phyloP scores from a whole-genome alignment of 805 yeast species.

The Candida incommunis region DNA sequence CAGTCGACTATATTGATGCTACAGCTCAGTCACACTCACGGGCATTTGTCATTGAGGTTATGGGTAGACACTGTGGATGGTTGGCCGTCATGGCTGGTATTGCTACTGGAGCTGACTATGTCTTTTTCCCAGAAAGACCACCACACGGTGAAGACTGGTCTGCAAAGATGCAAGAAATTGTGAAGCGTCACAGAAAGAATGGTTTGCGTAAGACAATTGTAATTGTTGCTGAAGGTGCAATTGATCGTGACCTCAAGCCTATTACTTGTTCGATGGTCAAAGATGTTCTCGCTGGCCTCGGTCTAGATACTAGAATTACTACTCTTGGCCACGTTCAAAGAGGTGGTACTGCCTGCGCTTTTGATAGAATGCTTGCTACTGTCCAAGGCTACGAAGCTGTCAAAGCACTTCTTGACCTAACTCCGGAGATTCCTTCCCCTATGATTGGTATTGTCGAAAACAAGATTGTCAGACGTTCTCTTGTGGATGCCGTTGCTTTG shows the following conservation, averaged over 20 bases:
- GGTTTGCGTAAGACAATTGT: slow-evolving; percentile 94
- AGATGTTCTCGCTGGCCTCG: slow-evolving; percentile 67
- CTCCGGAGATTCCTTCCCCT: slow-evolving; percentile 89
- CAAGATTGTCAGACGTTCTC: slow-evolving; percentile 68
- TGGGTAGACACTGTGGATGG: slow-evolving; percentile 99
- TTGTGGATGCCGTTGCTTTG: slow-evolving; percentile 77
- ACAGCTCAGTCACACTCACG: slow-evolving; percentile 95
- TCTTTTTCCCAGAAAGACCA: slow-evolving; percentile 90
- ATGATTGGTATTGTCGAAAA: slow-evolving; percentile 84
- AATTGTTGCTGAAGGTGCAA: slow-evolving; percentile 97
- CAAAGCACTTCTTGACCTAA: slow-evolving; percentile 73
- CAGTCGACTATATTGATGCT: slow-evolving; percentile 93
- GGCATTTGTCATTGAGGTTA: slow-evolving; percentile 95
- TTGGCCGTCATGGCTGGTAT: slow-evolving; percentile 94
- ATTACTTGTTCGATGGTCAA: slow-evolving; percentile 71
- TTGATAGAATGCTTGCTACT: slow-evolving; percentile 82
- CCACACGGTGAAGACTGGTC: slow-evolving; percentile 65
- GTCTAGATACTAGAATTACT: slow-evolving; percentile 89
- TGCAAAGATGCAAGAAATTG: slow-evolving; percentile 61
- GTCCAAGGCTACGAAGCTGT: slow-evolving; percentile 97
- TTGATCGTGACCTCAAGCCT: slow-evolving; percentile 65
- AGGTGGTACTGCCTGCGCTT: slow-evolving; percentile 97
- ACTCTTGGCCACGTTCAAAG: slow-evolving; percentile 96
- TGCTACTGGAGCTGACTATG: slow-evolving; percentile 90
- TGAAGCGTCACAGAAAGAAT: slow-evolving; percentile 61